Evolutionary conservation across 2,329 filamentous ascomycete genomes (phyloP).

Genomic region (Aspergillus sp.): DNA sequence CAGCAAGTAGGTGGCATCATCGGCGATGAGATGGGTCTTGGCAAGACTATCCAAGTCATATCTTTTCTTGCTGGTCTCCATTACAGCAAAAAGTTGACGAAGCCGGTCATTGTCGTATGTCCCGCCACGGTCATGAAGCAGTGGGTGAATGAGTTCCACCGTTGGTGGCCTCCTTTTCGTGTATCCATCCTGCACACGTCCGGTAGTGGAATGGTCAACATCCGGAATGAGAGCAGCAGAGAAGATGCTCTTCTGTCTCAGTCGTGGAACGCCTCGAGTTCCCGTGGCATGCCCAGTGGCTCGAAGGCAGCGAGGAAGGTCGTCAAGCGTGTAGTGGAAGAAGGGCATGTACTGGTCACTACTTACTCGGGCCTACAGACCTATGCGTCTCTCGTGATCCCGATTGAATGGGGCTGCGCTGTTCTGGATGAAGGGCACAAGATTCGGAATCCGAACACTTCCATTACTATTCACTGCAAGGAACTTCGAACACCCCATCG

Average conservation of each 20-base stretch:
- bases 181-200: slow-evolving; percentile 95
- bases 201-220: slow-evolving; percentile 92
- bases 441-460: slow-evolving; percentile 93
- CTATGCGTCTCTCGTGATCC: slow-evolving; percentile 79
- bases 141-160: slow-evolving; percentile 98
- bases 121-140: slow-evolving; percentile 94
- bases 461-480: slow-evolving; percentile 93
- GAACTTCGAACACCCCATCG: slow-evolving; percentile 87
- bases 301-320: slow-evolving; percentile 75
- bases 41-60: slow-evolving; percentile 83
- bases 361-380: slow-evolving; percentile 96
- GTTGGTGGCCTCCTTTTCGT: slow-evolving; percentile 98
- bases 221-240: slow-evolving; percentile 60
- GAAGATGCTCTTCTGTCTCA: slow-evolving; percentile 66
- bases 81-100: slow-evolving; percentile 80
- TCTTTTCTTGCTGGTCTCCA: slow-evolving; percentile 88
- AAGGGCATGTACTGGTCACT: slow-evolving; percentile 92
- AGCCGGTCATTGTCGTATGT: slow-evolving; percentile 87
- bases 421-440: slow-evolving; percentile 97
- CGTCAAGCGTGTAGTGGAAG: slow-evolving; percentile 74
- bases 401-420: slow-evolving; percentile 87
- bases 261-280: slow-evolving; percentile 50
- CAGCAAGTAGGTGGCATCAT: slow-evolving; percentile 92
- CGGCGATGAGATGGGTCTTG: slow-evolving; percentile 98
- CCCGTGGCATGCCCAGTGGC: slow-evolving; percentile 50